Base-by-base conservation (phyloP, 2,329 filamentous ascomycete species). In the Celoporthe dispersa region DNA sequence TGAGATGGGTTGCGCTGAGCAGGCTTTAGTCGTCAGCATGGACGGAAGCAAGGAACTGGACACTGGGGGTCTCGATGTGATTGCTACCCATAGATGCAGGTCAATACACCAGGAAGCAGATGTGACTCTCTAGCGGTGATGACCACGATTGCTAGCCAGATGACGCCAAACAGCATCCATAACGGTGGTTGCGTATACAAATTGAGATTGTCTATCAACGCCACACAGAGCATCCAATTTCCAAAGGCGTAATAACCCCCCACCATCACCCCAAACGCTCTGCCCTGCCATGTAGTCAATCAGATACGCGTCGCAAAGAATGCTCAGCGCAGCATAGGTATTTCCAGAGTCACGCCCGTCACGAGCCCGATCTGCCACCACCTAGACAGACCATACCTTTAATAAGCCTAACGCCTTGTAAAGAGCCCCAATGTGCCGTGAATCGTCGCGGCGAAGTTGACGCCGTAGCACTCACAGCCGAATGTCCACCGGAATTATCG, bases 361-460 rank as follows among this genome's bases (percentile, higher is more conserved):
- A 28, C 7, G 55, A 33, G 33, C 37, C 60, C 22, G 3, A 66
- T 59, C 53, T 41, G 53, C 53, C 64, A 44, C 5, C 51, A 33
- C 11, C 51, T 35, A 28, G 51, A 48, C 48, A 53, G 14, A 59
- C 53, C 25, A 63, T 48, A 41, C 25, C 57, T 51, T 63, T 19
- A 37, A 53, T 51, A 65, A 67, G 66, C 66, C 53, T 11, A 44
- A 66, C 19, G 64, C 64, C 35, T 25, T 37, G 25, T 41, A 25
- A 16, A 66, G 51, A 37, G 57, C 19, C 33, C 11, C 3, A 6
- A n/a, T 37, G 31, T 35, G 4, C 22, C 7, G 33, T 60, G 31
- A 11, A 60, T 37, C 19, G 11, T 35, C 22, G 57, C 33, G 33
- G 57, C 57, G n/a, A 14, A 60, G 33, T 33, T n/a, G 57, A 48